Evolutionary conservation across 2,329 filamentous ascomycete genomes (phyloP), one percentile per base, ranked within the genome.

Genomic region (Curvularia sp.): DNA sequence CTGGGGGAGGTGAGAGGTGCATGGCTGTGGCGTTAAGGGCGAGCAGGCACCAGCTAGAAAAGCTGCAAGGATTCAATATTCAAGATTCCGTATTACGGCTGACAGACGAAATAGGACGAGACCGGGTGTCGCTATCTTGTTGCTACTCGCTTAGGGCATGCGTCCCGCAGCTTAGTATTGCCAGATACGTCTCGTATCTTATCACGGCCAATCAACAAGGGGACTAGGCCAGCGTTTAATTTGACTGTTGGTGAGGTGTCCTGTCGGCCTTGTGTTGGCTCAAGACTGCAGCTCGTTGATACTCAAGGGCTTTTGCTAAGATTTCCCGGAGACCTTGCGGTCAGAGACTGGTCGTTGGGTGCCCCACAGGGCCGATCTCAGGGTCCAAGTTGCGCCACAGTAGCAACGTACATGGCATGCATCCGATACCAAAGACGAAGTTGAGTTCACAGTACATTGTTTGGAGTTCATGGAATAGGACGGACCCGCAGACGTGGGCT

Each of bases 141-240:
- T 55, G 45, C 45, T 49, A 15, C 55, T 55, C 55, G 51, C 55
- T 50, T 58, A 58, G 55, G 55, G 55, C 51, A 55, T 46, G 18
- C 53, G 51, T 49, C 45, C 55, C 51, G 55, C 32, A 43, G 43
- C 55, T 54, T 54, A 51, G 51, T 55, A 45, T 55, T 43, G 43
- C 51, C 55, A 39, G 51, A 58, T 58, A 49, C 36, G 46, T 49
- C 46, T 43, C 42, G 50, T 18, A n/a, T 30, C 51, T 58, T 58
- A 58, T 58, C 55, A 46, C 21, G 19, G n/a, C 55, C 55, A 55
- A 58, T 58, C 25, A 55, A 15, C 15, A 15, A 8, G 6, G 12
- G n/a, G 8, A 21, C 39, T 25, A 47, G 21, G 45, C 8, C 48
- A 25, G 30, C 49, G 47, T 28, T 39, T 21, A 49, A 57, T 57